Conservation (phyloP, 2,329 filamentous ascomycete genomes). For the Coccinonectria pachysandricola region DNA sequence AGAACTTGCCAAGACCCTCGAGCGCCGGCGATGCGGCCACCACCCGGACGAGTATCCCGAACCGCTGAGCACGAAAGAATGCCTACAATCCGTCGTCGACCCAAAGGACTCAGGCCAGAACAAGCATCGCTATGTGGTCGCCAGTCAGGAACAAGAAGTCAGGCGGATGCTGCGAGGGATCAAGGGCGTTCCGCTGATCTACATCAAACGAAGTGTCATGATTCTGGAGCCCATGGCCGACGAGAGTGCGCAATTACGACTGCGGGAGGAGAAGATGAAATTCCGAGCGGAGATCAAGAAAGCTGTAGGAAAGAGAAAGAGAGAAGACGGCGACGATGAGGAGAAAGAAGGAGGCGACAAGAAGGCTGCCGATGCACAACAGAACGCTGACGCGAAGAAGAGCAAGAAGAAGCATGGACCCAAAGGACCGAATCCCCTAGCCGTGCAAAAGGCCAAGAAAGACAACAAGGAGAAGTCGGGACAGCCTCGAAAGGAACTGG, state of each 20-base stretch:
- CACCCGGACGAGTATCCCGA: slow-evolving; percentile 61
- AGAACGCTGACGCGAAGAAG: slow-evolving; percentile 32
- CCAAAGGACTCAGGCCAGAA: slow-evolving; percentile 62
- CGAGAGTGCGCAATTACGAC: slow-evolving; percentile 50
- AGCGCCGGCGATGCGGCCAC: slow-evolving; percentile 70
- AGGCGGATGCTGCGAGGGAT: slow-evolving; percentile 54
- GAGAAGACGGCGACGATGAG: slow-evolving; percentile 32
- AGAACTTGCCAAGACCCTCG: slow-evolving; percentile 61
- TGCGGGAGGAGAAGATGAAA: slow-evolving; percentile 63
- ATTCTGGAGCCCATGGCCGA: slow-evolving; percentile 61
- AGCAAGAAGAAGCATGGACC: slow-evolving; percentile 49
- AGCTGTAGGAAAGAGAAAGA: slow-evolving; percentile 39
- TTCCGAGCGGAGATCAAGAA: slow-evolving; percentile 59
- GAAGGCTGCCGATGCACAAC: slow-evolving; percentile 14
- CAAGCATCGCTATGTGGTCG: slow-evolving; percentile 70
- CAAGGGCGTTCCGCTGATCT: slow-evolving; percentile 64
- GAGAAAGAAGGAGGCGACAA: slow-evolving; percentile 17
- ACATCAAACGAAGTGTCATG: slow-evolving; percentile 71
- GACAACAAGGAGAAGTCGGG: slow-evolving; percentile 19
- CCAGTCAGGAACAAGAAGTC: slow-evolving; percentile 58
- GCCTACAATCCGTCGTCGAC: slow-evolving; percentile 66
- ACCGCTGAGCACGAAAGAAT: slow-evolving; percentile 59
- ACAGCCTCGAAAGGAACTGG: slow-evolving; percentile 24
- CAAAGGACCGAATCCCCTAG: slow-evolving; percentile 62
- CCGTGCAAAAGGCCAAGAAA: slow-evolving; percentile 60